Evolutionary conservation across 352 stramenopile species (phyloP).

Genomic region (Aphanomyces cochlioides): DNA sequence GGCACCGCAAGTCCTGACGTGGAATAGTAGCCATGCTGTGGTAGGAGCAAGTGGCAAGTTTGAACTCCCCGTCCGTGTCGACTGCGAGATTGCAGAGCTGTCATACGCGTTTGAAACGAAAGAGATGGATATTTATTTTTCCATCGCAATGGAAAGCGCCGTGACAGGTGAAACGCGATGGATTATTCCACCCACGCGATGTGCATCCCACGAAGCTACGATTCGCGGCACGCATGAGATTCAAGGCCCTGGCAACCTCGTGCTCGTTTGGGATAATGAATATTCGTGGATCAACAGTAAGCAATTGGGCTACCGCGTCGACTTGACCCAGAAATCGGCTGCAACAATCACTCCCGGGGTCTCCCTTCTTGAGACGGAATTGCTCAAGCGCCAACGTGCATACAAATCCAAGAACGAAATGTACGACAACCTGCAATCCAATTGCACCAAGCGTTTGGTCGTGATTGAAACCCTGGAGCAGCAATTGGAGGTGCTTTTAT

Average conservation of each 20-base stretch:
- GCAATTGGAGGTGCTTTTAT: conserved; percentile 7
- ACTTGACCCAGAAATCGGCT: conserved; percentile 47
- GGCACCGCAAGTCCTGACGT: conserved; percentile 53
- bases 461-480: conserved; percentile 7
- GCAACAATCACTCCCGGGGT: neutral
- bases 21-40: conserved; percentile 70
- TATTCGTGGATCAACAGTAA: conserved; percentile 81
- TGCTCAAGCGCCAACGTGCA: neutral
- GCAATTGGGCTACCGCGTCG: conserved; percentile 66
- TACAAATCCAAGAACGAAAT: neutral
- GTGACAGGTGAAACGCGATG: neutral
- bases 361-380: conserved; percentile 2
- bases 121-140: conserved; percentile 27
- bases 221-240: conserved; percentile 47
- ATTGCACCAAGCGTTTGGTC: neutral
- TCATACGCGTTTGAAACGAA: conserved; percentile 27
- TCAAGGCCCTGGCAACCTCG: conserved; percentile 50
- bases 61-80: conserved; percentile 46
- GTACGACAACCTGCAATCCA: conserved; percentile 5
- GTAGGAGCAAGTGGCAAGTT: conserved; percentile 62
- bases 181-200: conserved; percentile 19
- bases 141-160: neutral
- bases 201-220: conserved; percentile 31
- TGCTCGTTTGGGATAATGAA: conserved; percentile 77
- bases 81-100: conserved; percentile 6